phyloP scores from a whole-genome alignment of 805 yeast species.

The Kregervanrija delftensis region DNA sequence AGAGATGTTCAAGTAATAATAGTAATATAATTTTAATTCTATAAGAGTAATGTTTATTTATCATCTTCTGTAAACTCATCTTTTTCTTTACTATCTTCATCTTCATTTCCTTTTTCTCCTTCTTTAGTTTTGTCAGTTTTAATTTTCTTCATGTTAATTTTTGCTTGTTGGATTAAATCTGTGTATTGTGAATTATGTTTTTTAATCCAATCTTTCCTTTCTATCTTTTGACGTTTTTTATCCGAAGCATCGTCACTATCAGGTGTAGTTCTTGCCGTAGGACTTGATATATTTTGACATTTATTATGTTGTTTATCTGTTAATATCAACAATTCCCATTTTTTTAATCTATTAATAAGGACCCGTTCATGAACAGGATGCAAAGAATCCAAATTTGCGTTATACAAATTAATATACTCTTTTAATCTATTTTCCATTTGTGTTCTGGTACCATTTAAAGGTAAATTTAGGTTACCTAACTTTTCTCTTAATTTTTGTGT shows the following conservation, averaged over 20 bases:
- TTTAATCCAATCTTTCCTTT: constrained; percentile 17
- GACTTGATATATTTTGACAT: neutral
- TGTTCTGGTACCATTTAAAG: constrained; percentile 54
- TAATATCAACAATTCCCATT: constrained; percentile 51
- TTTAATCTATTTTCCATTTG: constrained; percentile 66
- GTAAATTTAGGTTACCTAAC: constrained; percentile 45
- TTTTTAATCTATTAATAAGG: constrained; percentile 46
- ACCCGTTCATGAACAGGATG: constrained; percentile 53
- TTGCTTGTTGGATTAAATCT: constrained; percentile 22
- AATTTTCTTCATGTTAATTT: constrained; percentile 1
- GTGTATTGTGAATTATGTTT: constrained; percentile 19
- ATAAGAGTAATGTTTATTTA: no score
- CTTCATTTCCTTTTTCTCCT: neutral
- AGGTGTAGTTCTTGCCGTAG: constrained; percentile 1
- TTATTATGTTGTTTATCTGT: constrained; percentile 14
- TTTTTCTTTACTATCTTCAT: neutral
- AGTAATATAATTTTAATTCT: no score
- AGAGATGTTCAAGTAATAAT: no score
- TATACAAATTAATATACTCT: constrained; percentile 72
- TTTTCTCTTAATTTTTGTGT: constrained; percentile 56
- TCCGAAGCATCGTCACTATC: constrained; percentile 16
- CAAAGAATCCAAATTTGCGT: constrained; percentile 71
- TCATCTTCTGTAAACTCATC: constrained; percentile 1
- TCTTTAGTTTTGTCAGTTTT: neutral
- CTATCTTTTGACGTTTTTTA: constrained; percentile 28